A percentile compares a stretch with the other conserved stretches of the same genome.
phyloP scores from a whole-genome alignment of 805 yeast genomes.

The Teunomyces funiuensis region DNA sequence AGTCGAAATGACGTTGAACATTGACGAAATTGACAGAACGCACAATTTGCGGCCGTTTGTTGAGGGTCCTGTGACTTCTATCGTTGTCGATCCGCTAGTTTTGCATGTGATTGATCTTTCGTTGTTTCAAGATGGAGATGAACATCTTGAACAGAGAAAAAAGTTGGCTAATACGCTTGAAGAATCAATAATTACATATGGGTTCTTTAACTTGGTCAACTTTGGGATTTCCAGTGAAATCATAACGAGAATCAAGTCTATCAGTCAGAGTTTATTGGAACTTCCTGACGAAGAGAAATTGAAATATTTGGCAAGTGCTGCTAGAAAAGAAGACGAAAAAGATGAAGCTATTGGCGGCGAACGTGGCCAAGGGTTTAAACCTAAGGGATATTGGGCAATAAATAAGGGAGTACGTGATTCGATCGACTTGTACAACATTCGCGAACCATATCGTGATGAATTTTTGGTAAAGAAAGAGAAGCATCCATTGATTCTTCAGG shows the following conservation, averaged over 20 bases:
- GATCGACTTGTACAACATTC: slow-evolving; percentile 44
- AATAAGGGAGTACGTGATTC: slow-evolving; percentile 43
- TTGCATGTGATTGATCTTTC: slow-evolving; percentile 11
- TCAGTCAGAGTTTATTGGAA: slow-evolving; percentile 12
- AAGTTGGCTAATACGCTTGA: slow-evolving; percentile 10
- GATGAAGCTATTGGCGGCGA: slow-evolving; percentile 38
- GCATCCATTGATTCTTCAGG: slow-evolving; percentile 42
- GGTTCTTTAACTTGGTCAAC: slow-evolving; percentile 10
- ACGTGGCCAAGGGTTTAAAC: slow-evolving; percentile 49
- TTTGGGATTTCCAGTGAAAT: slow-evolving; percentile 9
- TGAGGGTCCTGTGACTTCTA: slow-evolving; percentile 8
- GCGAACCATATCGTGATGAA: slow-evolving; percentile 37
- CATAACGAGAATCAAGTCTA: slow-evolving; percentile 8
- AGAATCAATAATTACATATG: slow-evolving; percentile 11
- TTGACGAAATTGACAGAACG: slow-evolving; percentile 8
- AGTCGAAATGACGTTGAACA: not conserved
- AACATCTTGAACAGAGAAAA: slow-evolving; percentile 5
- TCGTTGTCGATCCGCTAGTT: slow-evolving; percentile 5
- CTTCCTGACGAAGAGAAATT: slow-evolving; percentile 9
- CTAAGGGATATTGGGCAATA: slow-evolving; percentile 49
- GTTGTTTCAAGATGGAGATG: slow-evolving; percentile 7
- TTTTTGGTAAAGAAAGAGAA: slow-evolving; percentile 22
- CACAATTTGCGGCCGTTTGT: slow-evolving; percentile 13
- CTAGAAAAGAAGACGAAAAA: slow-evolving; percentile 12
- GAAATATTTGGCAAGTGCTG: slow-evolving; percentile 12